Conservation (phyloP, 2,329 filamentous ascomycete species). For the Chaetomium olivaceum region DNA sequence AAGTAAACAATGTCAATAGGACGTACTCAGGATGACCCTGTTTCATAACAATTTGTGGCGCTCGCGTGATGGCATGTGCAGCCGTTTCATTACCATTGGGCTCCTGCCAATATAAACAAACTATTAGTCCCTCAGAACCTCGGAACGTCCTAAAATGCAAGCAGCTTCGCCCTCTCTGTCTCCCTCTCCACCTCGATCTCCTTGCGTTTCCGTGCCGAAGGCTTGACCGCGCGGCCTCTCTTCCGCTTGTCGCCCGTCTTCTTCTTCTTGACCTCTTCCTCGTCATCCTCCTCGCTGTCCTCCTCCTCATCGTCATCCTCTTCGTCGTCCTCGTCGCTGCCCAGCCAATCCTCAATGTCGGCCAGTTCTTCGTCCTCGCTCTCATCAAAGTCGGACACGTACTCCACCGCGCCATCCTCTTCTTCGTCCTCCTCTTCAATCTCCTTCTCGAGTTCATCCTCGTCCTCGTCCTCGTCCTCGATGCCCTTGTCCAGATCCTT, state of each 20-base stretch:
- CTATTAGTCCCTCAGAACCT: background rate
- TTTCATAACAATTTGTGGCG: background rate
- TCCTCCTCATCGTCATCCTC: constrained; percentile 59
- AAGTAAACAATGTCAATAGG: background rate
- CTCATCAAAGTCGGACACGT: constrained; percentile 87
- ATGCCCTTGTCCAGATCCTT: constrained; percentile 87
- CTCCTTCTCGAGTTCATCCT: constrained; percentile 65
- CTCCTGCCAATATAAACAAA: background rate
- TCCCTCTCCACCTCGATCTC: constrained; percentile 75
- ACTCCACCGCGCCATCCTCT: constrained; percentile 80
- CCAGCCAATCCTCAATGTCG: constrained; percentile 91
- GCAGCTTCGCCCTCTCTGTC: constrained; percentile 48
- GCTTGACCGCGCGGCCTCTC: constrained; percentile 51
- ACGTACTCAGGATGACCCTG: background rate
- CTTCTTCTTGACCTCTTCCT: constrained; percentile 52
- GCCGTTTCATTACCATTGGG: background rate
- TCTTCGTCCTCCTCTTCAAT: constrained; percentile 69
- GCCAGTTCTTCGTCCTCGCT: constrained; percentile 77
- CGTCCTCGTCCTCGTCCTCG: constrained; percentile 70
- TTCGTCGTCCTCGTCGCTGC: constrained; percentile 66
- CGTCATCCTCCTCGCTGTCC: constrained; percentile 52
- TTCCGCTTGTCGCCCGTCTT: constrained; percentile 59
- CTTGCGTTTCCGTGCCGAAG: constrained; percentile 64
- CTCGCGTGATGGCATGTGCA: background rate
- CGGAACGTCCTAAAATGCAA: constrained; percentile 34